Evolutionary conservation across 148 eudicot species (phyloP).

Genomic region (Amaranthus hypochondriacus): DNA sequence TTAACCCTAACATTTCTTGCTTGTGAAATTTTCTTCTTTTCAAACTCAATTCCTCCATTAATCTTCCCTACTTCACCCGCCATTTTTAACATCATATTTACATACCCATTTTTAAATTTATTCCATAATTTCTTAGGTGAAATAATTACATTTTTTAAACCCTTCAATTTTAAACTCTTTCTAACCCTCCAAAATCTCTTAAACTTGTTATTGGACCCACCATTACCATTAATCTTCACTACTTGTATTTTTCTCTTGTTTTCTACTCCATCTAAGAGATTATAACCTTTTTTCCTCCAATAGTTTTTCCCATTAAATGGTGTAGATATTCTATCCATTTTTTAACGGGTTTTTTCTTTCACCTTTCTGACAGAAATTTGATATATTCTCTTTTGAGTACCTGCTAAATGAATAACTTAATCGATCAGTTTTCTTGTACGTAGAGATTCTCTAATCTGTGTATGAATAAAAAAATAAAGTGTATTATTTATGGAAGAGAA

Average conservation of each 20-base stretch:
- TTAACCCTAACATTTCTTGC: constrained; percentile 10
- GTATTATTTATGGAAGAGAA: not conserved
- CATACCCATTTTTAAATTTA: constrained; percentile 32
- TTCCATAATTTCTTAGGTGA: constrained; percentile 32
- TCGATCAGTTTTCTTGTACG: not conserved
- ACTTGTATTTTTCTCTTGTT: constrained; percentile 32
- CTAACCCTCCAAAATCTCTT: constrained; percentile 42
- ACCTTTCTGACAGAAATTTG: not conserved
- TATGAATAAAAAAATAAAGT: not conserved
- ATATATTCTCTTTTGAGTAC: not conserved
- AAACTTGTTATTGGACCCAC: not conserved
- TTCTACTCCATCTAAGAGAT: constrained; percentile 27
- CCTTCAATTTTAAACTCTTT: constrained; percentile 29
- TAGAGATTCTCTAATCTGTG: too few relatives aligned
- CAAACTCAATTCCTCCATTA: constrained; percentile 22
- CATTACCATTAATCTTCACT: constrained; percentile 30
- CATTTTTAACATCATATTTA: constrained; percentile 34
- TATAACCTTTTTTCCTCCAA: constrained; percentile 45
- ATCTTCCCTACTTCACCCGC: constrained; percentile 21
- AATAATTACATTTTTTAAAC: constrained; percentile 19
- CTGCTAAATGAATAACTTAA: too few relatives aligned
- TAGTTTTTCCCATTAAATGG: constrained; percentile 37
- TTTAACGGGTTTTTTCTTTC: not conserved
- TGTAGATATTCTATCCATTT: constrained; percentile 31
- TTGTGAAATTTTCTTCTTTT: constrained; percentile 24